phyloP scores from a whole-genome alignment of 2,329 filamentous ascomycete genomes.

The Hypoxylon sp. region DNA sequence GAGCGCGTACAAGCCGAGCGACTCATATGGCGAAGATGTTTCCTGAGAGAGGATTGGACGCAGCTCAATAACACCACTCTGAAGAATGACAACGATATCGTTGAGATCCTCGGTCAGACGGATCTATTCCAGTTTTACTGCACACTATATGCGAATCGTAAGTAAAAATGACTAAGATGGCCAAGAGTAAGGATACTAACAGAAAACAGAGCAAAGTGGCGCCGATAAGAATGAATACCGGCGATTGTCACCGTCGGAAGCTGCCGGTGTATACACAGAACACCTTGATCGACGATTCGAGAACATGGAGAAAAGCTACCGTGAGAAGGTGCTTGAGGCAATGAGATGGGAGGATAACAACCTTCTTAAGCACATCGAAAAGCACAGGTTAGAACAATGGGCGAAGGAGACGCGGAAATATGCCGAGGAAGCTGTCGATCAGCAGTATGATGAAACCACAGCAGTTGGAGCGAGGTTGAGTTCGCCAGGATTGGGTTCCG shows the following conservation, averaged over 20 bases:
- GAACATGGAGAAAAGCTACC: slow-evolving; percentile 73
- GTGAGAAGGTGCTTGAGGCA: slow-evolving; percentile 77
- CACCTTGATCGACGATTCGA: slow-evolving; percentile 73
- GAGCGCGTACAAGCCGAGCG: slow-evolving; percentile 71
- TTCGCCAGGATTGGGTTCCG: slow-evolving; percentile 30
- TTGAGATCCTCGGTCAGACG: slow-evolving; percentile 74
- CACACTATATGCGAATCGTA: slow-evolving; percentile 76
- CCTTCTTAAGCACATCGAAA: slow-evolving; percentile 75
- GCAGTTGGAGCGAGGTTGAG: slow-evolving; percentile 43
- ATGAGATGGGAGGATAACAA: slow-evolving; percentile 80
- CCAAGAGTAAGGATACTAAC: slow-evolving; percentile 18
- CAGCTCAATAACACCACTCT: slow-evolving; percentile 82
- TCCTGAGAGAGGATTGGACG: slow-evolving; percentile 88
- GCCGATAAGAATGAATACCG: slow-evolving; percentile 61
- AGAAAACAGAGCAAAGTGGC: slow-evolving; percentile 58
- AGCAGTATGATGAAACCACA: slow-evolving; percentile 50
- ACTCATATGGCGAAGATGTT: slow-evolving; percentile 89
- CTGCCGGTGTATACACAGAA: slow-evolving; percentile 72
- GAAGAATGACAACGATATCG: slow-evolving; percentile 78
- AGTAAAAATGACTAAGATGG: slow-evolving; percentile 55
- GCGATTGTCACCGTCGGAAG: slow-evolving; percentile 67
- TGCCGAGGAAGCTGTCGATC: slow-evolving; percentile 52
- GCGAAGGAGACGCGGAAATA: slow-evolving; percentile 54
- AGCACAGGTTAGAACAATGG: slow-evolving; percentile 80
- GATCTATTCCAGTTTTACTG: slow-evolving; percentile 77